Percentiles rank a stretch among this genome's conserved stretches.
Conservation (phyloP, 345 rosid genomes). For the Ricinus communis region DNA sequence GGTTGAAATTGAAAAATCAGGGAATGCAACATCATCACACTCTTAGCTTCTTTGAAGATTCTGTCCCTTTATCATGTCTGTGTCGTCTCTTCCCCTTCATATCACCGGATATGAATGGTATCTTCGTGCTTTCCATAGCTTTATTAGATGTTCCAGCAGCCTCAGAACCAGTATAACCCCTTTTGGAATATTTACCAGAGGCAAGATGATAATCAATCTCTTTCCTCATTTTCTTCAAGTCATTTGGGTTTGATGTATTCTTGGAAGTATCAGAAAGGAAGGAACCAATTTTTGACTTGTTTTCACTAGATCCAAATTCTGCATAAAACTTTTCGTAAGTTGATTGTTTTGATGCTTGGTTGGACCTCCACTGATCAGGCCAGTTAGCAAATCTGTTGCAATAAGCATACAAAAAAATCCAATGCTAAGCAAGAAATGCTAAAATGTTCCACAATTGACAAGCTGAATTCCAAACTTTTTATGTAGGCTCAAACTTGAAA, state of each 20-base stretch:
- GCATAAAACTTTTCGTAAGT: slow-evolving; percentile 61
- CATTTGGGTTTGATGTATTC: slow-evolving; percentile 34
- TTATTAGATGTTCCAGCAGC: slow-evolving; percentile 27
- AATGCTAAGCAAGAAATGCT: background rate
- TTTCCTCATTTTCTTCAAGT: slow-evolving; percentile 50
- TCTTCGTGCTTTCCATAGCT: slow-evolving; percentile 32
- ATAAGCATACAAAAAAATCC: slow-evolving; percentile 11
- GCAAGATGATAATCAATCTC: slow-evolving; percentile 44
- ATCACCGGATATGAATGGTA: slow-evolving; percentile 46
- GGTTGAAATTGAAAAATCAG: slow-evolving; percentile 6
- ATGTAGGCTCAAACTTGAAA: background rate
- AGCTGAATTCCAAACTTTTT: background rate
- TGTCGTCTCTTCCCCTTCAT: slow-evolving; percentile 43
- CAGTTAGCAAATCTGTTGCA: slow-evolving; percentile 52
- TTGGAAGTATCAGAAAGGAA: slow-evolving; percentile 48
- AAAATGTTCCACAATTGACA: background rate
- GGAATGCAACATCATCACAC: slow-evolving; percentile 21
- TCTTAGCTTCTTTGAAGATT: slow-evolving; percentile 38
- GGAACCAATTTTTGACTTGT: slow-evolving; percentile 40
- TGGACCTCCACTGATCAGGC: slow-evolving; percentile 81
- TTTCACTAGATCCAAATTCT: slow-evolving; percentile 62
- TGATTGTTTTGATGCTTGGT: slow-evolving; percentile 74
- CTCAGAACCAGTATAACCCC: slow-evolving; percentile 21
- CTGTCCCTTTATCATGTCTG: slow-evolving; percentile 27
- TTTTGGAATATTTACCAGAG: slow-evolving; percentile 23